phyloP scores from a whole-genome alignment of 371 early-diverging fungal genomes.

The Nematocida parisii region DNA sequence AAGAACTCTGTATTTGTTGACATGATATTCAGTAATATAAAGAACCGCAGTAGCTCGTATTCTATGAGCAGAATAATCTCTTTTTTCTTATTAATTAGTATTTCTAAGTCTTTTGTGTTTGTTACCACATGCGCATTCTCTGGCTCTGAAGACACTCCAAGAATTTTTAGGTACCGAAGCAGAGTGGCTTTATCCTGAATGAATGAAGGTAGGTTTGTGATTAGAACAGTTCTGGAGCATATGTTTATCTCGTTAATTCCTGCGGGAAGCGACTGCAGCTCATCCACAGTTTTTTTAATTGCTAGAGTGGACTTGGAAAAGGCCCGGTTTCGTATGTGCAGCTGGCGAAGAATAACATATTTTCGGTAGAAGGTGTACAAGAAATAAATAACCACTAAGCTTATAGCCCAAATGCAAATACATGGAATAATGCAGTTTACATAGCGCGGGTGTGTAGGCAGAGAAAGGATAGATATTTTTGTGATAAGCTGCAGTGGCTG shows the following conservation, averaged over 20 bases:
- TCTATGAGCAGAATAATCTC: slow-evolving; percentile 64
- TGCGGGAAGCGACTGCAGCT: slow-evolving; percentile 36
- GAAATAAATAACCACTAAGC: slow-evolving; percentile 65
- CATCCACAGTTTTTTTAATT: slow-evolving; percentile 59
- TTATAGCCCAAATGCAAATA: slow-evolving; percentile 57
- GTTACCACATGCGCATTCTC: slow-evolving; percentile 62
- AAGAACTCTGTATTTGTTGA: slow-evolving; percentile 39
- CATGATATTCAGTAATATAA: slow-evolving; percentile 49
- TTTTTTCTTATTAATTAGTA: slow-evolving; percentile 59
- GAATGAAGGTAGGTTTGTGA: slow-evolving; percentile 63
- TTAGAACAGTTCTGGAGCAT: slow-evolving; percentile 61
- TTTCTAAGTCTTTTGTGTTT: slow-evolving; percentile 62
- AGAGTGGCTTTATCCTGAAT: slow-evolving; percentile 66
- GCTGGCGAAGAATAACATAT: slow-evolving; percentile 68
- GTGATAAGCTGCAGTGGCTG: slow-evolving; percentile 33
- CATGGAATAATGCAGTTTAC: slow-evolving; percentile 40
- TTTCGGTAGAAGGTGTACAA: slow-evolving; percentile 70
- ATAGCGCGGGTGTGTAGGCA: slow-evolving; percentile 7
- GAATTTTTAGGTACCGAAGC: slow-evolving; percentile 55
- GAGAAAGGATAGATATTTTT: slow-evolving; percentile 47
- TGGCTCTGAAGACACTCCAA: slow-evolving; percentile 63
- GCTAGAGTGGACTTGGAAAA: slow-evolving; percentile 66
- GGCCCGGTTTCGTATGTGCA: slow-evolving; percentile 67
- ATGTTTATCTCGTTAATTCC: slow-evolving; percentile 66
- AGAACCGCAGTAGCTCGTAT: slow-evolving; percentile 62